These are phyloP conservation scores for Dinochytrium kinnereticum DNA, from an alignment of 371 early-diverging fungal species.

Conservation along the genomic window DNA sequence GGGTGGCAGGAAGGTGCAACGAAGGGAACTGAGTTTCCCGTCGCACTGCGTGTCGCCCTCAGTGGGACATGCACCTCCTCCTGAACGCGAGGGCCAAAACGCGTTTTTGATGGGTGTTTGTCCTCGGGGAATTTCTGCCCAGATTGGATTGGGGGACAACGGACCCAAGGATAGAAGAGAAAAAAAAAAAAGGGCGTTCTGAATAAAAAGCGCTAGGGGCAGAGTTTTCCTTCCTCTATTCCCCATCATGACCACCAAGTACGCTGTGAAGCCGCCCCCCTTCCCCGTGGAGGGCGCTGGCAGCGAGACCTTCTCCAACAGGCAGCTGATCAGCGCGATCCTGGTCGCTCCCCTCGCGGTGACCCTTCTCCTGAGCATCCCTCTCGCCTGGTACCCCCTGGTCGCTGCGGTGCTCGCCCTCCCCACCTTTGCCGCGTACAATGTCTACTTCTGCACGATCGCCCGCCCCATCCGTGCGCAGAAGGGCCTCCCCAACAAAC, in stretches of 20 bases:
- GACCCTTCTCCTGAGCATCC: conserved; percentile 63
- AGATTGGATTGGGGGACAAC: not conserved
- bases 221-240: too few species aligned
- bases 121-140: too few species aligned
- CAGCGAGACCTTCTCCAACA: conserved; percentile 46
- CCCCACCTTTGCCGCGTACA: conserved; percentile 70
- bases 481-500: conserved; percentile 78
- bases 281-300: conserved; percentile 52
- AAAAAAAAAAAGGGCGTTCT: not conserved
- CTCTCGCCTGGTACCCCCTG: conserved; percentile 65
- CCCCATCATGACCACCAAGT: conserved; percentile 15
- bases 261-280: conserved; percentile 41
- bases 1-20: too few species aligned
- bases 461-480: conserved; percentile 70
- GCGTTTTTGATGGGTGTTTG: too few species aligned
- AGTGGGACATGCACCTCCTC: too few species aligned
- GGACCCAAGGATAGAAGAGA: too few species aligned
- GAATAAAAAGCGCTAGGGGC: conserved; percentile 6
- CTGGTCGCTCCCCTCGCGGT: conserved; percentile 42
- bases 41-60: too few species aligned
- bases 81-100: too few species aligned
- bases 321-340: conserved; percentile 34
- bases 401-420: conserved; percentile 65
- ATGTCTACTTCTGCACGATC: conserved; percentile 63
- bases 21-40: too few species aligned